Base-by-base conservation (phyloP, 1,284 basidiomycete genomes). In the Xanthoconium separans region DNA sequence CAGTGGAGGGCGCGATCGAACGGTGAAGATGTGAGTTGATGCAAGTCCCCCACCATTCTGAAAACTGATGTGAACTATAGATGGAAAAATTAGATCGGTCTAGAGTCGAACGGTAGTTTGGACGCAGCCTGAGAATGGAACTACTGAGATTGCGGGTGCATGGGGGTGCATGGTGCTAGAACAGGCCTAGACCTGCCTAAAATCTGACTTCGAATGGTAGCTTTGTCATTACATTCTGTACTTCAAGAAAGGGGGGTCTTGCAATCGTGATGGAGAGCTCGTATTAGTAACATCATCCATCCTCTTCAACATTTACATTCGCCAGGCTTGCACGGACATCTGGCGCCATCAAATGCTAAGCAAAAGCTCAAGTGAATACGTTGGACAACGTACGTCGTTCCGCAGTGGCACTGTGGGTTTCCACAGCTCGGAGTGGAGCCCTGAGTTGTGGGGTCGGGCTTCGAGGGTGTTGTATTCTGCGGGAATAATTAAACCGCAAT, bases 1-100 rank as follows among this genome's bases (percentile, higher is more conserved):
- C 57, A 96, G 93, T 69, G 97, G 95, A 13, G 96, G 97, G 33
- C 73, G 83, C 36, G 89, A 91, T 70, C 75, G 79, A 44, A 82
- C 78, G 20, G 78, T 91, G 2, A 91, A 91, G 72, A 89, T 89
- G 87, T 88, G 62, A 18, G 55, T 51, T 10, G 13, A 4, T 27
- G 7, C 12, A 13, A 2, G 24, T 40, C 20, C 3, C 4, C 15
- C 13, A 1, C 29, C 27, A 4, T 7, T 16, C 43, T 33, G 6
- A n/a, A 29, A 27, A 16, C 57, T 61, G 37, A 64, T 30, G 18
- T 4, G 18, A 16, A n/a, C 2, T 51, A 5, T 53, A 71, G 66
- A 58, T 68, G 66, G 66, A 70, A 59, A 50, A 64, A 71, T 44
- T 71, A 68, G 53, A 41, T 47, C 5, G 11, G n/a, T n/a, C 6